Conservation (phyloP, 176 grass and related monocot genomes). For the Canna indica region DNA sequence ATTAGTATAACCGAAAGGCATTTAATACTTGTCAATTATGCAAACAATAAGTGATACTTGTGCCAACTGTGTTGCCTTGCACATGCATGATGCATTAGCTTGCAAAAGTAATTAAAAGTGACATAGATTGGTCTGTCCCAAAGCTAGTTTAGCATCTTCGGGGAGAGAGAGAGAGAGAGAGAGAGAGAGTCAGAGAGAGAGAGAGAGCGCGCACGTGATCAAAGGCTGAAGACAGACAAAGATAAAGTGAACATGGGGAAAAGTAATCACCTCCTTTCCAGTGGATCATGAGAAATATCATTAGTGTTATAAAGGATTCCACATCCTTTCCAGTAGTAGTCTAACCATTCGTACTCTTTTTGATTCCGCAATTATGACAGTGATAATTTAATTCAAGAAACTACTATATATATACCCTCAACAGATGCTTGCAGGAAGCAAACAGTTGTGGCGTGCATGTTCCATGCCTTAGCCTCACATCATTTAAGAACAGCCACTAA, state of each 20-base stretch:
- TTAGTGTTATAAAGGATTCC: background rate
- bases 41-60: background rate
- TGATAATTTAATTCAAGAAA: background rate
- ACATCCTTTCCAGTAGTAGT: background rate
- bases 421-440: background rate
- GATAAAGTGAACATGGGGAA: background rate
- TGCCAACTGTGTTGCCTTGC: background rate
- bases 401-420: background rate
- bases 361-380: background rate
- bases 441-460: background rate
- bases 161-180: background rate
- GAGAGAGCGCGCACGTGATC: background rate
- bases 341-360: background rate
- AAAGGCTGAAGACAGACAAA: background rate
- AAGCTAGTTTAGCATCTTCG: background rate
- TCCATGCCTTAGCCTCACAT: background rate
- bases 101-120: background rate
- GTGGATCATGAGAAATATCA: background rate
- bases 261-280: background rate
- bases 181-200: background rate
- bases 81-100: constrained; percentile 6
- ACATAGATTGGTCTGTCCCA: background rate
- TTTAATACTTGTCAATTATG: background rate
- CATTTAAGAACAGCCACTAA: background rate
- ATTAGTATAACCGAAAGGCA: background rate